Percentiles rank a stretch among this genome's conserved stretches.
phyloP scores from a whole-genome alignment of 225 moss, liverwort and hornwort genomes.

The Polytrichum commune region DNA sequence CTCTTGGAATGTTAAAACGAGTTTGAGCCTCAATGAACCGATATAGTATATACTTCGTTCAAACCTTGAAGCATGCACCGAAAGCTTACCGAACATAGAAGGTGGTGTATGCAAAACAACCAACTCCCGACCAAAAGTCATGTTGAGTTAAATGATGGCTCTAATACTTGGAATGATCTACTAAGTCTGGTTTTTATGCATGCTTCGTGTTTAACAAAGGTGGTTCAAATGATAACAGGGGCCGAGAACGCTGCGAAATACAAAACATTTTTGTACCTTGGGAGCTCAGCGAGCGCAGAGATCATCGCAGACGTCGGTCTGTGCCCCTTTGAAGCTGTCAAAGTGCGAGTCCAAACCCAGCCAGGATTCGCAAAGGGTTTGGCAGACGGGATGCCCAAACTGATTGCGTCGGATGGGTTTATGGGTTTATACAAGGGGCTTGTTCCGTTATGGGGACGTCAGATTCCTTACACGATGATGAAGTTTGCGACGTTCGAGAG shows the following conservation, averaged over 20 bases:
- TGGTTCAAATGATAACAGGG: conserved; percentile 22
- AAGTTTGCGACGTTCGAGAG: conserved; percentile 88
- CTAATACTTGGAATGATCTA: no score
- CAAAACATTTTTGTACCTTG: conserved; percentile 67
- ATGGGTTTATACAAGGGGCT: conserved; percentile 67
- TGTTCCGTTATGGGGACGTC: conserved; percentile 80
- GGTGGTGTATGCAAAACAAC: no score
- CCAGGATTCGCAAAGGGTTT: conserved; percentile 76
- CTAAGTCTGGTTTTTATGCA: no score
- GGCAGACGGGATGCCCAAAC: conserved; percentile 70
- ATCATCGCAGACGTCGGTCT: conserved; percentile 74
- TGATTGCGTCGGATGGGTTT: conserved; percentile 62
- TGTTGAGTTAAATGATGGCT: no score
- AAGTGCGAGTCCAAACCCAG: conserved; percentile 84
- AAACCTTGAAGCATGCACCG: no score
- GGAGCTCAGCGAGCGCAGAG: conserved; percentile 66
- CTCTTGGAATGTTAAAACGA: no score
- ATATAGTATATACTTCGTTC: no score
- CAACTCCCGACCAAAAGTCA: no score
- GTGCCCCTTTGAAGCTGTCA: conserved; percentile 82
- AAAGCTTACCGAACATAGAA: no score
- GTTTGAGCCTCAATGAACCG: no score
- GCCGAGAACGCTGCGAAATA: conserved; percentile 46
- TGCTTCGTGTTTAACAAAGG: no score
- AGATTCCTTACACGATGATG: conserved; percentile 99